phyloP scores from a whole-genome alignment of 768 basidiomycete species.

The Postia placenta region DNA sequence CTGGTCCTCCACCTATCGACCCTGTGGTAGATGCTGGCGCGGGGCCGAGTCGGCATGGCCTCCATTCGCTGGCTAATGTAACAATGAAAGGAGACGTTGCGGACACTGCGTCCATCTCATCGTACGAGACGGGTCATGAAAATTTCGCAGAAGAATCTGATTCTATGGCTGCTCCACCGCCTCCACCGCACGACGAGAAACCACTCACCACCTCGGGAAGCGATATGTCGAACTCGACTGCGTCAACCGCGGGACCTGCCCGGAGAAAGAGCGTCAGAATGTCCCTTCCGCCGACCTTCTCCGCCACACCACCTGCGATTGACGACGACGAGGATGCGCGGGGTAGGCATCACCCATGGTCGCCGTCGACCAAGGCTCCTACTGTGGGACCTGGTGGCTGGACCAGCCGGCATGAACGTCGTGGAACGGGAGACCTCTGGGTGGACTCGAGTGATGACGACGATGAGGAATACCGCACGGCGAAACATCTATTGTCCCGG shows the following conservation, averaged over 20 bases:
- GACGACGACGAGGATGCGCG: conserved; percentile 37
- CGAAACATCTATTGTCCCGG: conserved; percentile 46
- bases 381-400: conserved; percentile 3
- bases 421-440: conserved; percentile 44
- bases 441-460: conserved; percentile 69
- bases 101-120: conserved; percentile 47
- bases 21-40: too few relatives aligned
- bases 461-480: conserved; percentile 59
- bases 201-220: conserved; percentile 16
- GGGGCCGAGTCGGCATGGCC: too few relatives aligned
- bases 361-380: conserved; percentile 1
- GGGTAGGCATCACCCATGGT: conserved; percentile 18
- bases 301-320: conserved; percentile 60
- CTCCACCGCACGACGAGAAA: conserved; percentile 14
- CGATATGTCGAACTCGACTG: conserved; percentile 24
- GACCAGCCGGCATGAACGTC: conserved; percentile 13
- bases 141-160: conserved; percentile 31
- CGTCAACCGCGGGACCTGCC: conserved; percentile 20
- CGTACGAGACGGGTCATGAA: conserved; percentile 65
- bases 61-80: too few relatives aligned
- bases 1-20: neutral
- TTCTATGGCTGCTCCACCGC: conserved; percentile 11
- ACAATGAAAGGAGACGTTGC: too few relatives aligned
- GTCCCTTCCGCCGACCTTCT: conserved; percentile 71
- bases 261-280: conserved; percentile 73